phyloP scores from a whole-genome alignment of 306 rosid species.

The Cercis canadensis region DNA sequence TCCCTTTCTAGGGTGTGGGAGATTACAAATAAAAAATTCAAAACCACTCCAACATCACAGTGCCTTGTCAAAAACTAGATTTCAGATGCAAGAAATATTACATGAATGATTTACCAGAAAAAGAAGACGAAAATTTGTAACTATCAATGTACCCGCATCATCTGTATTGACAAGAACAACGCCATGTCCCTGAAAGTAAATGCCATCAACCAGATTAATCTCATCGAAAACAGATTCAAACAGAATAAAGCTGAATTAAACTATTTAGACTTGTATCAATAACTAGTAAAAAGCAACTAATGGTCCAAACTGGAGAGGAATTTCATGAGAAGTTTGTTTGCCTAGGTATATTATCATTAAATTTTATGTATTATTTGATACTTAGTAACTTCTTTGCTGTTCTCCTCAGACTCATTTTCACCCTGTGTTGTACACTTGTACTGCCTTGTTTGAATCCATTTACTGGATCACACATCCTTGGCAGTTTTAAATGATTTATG shows the following conservation, averaged over 20 bases:
- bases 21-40: constrained; percentile 29
- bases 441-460: too few relatives aligned
- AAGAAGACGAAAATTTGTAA: constrained; percentile 90
- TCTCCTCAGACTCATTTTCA: too few relatives aligned
- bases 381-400: too few relatives aligned
- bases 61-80: constrained; percentile 23
- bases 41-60: constrained; percentile 27
- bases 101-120: constrained; percentile 74
- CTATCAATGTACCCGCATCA: constrained; percentile 85
- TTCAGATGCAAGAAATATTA: constrained; percentile 28
- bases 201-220: constrained; percentile 30
- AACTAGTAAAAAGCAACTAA: constrained; percentile 20
- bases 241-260: constrained; percentile 21
- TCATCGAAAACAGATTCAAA: constrained; percentile 27
- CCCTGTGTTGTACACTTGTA: too few relatives aligned
- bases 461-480: too few relatives aligned
- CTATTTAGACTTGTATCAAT: constrained; percentile 12
- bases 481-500: too few relatives aligned
- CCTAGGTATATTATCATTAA: too few relatives aligned
- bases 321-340: not conserved
- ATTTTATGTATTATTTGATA: too few relatives aligned
- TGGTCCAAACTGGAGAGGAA: constrained; percentile 17
- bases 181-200: constrained; percentile 77
- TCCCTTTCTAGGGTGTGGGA: constrained; percentile 7
- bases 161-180: constrained; percentile 95